phyloP scores from a whole-genome alignment of 139 green algal genomes.

The Auxenochlorella pyrenoidosa region DNA sequence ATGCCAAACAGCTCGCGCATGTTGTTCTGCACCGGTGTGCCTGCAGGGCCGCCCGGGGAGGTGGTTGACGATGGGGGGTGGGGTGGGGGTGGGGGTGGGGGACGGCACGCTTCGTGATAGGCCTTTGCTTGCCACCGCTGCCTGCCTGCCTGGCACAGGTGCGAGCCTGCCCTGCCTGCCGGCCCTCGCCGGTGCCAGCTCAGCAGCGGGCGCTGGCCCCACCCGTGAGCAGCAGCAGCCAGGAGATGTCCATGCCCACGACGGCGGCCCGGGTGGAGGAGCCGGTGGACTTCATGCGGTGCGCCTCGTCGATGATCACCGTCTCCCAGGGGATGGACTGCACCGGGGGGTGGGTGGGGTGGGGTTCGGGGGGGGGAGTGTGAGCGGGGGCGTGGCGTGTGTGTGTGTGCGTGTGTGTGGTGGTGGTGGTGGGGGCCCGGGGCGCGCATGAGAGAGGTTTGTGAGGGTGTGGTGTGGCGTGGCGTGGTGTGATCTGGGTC shows the following conservation, averaged over 20 bases:
- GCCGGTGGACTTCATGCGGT: slow-evolving; percentile 80
- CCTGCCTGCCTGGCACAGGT: neutral
- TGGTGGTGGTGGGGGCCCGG: too few species aligned
- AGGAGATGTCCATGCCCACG: slow-evolving; percentile 63
- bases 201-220: too few species aligned
- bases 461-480: too few species aligned
- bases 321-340: slow-evolving; percentile 50
- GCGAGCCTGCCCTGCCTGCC: too few species aligned
- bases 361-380: too few species aligned
- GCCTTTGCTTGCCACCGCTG: neutral
- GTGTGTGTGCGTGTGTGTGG: too few species aligned
- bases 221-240: slow-evolving; percentile 94
- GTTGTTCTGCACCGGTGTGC: slow-evolving; percentile 86
- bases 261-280: slow-evolving; percentile 66
- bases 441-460: too few species aligned
- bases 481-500: too few species aligned
- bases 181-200: too few species aligned
- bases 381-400: too few species aligned
- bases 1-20: slow-evolving; percentile 88
- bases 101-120: too few species aligned
- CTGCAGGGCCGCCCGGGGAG: slow-evolving; percentile 25
- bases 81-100: neutral
- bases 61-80: too few species aligned
- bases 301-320: slow-evolving; percentile 78
- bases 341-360: neutral